Evolutionary conservation across 2,329 filamentous ascomycete genomes (phyloP).

Genomic region (Beauveria australis): DNA sequence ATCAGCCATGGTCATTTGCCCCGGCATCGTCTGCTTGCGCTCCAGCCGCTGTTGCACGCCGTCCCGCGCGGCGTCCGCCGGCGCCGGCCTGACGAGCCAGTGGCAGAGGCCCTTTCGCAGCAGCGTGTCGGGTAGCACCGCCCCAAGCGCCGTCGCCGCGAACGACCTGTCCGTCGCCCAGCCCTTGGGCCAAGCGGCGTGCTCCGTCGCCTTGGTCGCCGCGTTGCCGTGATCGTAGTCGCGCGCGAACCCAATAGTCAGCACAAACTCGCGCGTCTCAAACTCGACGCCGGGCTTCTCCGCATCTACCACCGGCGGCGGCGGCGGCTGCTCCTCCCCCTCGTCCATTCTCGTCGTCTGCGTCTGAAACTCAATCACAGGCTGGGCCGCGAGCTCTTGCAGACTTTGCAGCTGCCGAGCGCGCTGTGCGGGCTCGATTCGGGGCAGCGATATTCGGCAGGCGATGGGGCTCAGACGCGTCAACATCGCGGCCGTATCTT

Average conservation of each 20-base stretch:
- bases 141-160: slow-evolving; percentile 28
- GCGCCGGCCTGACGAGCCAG: slow-evolving; percentile 28
- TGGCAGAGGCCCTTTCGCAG: slow-evolving; percentile 32
- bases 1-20: not conserved
- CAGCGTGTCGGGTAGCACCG: slow-evolving; percentile 31
- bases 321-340: not conserved
- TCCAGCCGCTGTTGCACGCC: slow-evolving; percentile 15
- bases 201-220: slow-evolving; percentile 25
- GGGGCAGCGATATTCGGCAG: slow-evolving; percentile 31
- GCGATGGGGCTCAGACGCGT: slow-evolving; percentile 37
- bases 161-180: slow-evolving; percentile 26
- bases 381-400: not conserved
- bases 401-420: slow-evolving; percentile 17
- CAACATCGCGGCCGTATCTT: slow-evolving; percentile 31
- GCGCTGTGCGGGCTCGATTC: slow-evolving; percentile 22
- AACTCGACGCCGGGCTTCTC: not conserved
- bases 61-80: not conserved
- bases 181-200: slow-evolving; percentile 33
- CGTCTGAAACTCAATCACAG: not conserved
- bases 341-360: not conserved
- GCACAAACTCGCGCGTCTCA: slow-evolving; percentile 28
- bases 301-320: not conserved
- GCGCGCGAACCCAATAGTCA: slow-evolving; percentile 32
- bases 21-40: slow-evolving; percentile 12
- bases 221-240: slow-evolving; percentile 31